Conservation (phyloP, 441 rosid genomes). For the Gossypium gossypioides region DNA sequence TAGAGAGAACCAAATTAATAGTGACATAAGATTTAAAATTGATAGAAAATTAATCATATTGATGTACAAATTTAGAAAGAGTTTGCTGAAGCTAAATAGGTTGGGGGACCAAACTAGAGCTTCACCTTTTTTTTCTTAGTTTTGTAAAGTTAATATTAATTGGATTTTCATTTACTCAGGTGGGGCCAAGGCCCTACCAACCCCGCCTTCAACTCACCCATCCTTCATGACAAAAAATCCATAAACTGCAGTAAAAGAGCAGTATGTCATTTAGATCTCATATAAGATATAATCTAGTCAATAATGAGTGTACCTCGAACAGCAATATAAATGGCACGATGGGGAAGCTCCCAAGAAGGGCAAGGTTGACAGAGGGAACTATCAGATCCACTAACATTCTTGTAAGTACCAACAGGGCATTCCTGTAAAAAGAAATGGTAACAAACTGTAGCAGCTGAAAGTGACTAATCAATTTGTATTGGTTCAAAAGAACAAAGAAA, state of each 20-base stretch:
- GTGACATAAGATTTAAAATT: background rate
- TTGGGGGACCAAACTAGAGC: background rate
- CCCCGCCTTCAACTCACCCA: background rate
- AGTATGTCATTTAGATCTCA: background rate
- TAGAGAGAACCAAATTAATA: background rate
- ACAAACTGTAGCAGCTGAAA: background rate
- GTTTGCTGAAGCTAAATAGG: background rate
- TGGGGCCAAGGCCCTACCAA: background rate
- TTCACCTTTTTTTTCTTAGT: background rate
- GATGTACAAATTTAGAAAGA: background rate
- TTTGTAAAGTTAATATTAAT: background rate
- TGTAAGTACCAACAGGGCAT: slow-evolving; percentile 89
- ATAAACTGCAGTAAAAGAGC: background rate
- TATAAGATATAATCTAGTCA: background rate
- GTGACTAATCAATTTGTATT: background rate
- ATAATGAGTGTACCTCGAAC: slow-evolving; percentile 61
- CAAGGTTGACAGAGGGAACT: slow-evolving; percentile 66
- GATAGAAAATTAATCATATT: background rate
- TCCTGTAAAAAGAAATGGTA: slow-evolving; percentile 42
- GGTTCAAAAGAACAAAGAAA: background rate
- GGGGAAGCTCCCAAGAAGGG: slow-evolving; percentile 74
- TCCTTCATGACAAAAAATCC: background rate
- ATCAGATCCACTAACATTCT: slow-evolving; percentile 86
- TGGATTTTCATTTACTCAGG: background rate
- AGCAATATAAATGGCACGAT: slow-evolving; percentile 64